Evolutionary conservation across 371 early-diverging fungal genomes (phyloP).

Genomic region (Apophysomyces ossiformis): DNA sequence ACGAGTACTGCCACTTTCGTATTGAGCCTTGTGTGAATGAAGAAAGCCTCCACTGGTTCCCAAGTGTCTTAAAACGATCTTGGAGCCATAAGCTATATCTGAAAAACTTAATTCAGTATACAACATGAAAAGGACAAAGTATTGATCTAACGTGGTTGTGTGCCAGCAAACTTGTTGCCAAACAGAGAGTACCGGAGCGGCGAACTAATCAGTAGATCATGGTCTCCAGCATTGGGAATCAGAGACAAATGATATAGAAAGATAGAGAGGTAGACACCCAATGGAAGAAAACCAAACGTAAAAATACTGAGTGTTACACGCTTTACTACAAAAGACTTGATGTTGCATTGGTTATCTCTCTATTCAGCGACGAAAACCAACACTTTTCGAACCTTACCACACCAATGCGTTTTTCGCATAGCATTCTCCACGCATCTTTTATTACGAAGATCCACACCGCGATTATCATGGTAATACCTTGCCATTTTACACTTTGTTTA

Average conservation of each 20-base stretch:
- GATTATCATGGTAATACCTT: slow-evolving; percentile 23
- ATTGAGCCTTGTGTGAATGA: slow-evolving; percentile 86
- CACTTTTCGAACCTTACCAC: slow-evolving; percentile 27
- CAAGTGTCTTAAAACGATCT: slow-evolving; percentile 74
- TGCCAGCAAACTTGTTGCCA: slow-evolving; percentile 30
- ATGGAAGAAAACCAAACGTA: slow-evolving; percentile 80
- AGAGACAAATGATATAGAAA: slow-evolving; percentile 85
- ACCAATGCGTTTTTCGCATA: slow-evolving; percentile 67
- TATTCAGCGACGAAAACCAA: background rate
- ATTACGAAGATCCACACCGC: slow-evolving; percentile 64
- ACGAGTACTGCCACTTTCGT: slow-evolving; percentile 82
- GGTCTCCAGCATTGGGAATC: slow-evolving; percentile 72
- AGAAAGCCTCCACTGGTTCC: slow-evolving; percentile 79
- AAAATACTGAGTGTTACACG: slow-evolving; percentile 51
- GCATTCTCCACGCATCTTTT: slow-evolving; percentile 80
- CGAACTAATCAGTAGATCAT: slow-evolving; percentile 81
- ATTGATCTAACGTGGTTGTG: slow-evolving; percentile 27
- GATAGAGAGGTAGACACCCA: slow-evolving; percentile 73
- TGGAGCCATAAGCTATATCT: slow-evolving; percentile 85
- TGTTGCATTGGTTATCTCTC: background rate
- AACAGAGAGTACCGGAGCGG: slow-evolving; percentile 64
- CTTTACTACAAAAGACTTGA: background rate
- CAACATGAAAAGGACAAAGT: slow-evolving; percentile 16
- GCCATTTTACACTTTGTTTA: slow-evolving; percentile 57
- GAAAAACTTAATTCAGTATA: background rate